phyloP scores from a whole-genome alignment of 1,139 yeast species.

The Geotrichum histeridarum region DNA sequence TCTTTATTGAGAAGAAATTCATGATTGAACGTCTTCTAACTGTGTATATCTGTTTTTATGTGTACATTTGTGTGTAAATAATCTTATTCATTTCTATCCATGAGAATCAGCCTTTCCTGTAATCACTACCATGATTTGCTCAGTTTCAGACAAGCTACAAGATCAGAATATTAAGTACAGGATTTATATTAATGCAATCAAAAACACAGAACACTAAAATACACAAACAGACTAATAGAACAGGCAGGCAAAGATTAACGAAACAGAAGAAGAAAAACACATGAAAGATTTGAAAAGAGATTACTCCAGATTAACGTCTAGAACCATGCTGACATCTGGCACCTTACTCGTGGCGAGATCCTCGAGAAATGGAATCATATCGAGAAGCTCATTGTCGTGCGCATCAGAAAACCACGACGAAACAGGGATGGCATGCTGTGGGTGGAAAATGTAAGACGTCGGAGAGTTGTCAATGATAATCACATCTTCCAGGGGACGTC shows the following conservation, averaged over 20 bases:
- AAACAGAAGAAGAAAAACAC: not conserved
- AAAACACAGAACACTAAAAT: not conserved
- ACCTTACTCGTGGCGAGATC: slow-evolving; percentile 66
- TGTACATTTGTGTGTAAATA: too few species aligned
- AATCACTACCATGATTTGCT: too few species aligned
- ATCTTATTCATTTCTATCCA: too few species aligned
- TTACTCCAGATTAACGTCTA: slow-evolving; percentile 51
- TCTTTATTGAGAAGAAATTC: too few species aligned
- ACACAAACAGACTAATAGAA: not conserved
- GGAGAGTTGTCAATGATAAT: slow-evolving; percentile 96
- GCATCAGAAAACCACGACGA: slow-evolving; percentile 98
- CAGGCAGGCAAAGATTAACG: not conserved
- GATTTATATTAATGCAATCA: not conserved
- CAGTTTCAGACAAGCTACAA: too few species aligned
- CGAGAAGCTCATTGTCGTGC: slow-evolving; percentile 91
- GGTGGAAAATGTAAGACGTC: slow-evolving; percentile 93
- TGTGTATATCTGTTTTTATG: too few species aligned
- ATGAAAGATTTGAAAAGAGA: not conserved
- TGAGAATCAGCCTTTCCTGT: too few species aligned
- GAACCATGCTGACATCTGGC: slow-evolving; percentile 75
- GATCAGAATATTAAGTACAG: too few species aligned
- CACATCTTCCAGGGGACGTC: slow-evolving; percentile 79
- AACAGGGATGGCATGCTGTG: slow-evolving; percentile 96
- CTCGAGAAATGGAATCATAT: slow-evolving; percentile 83
- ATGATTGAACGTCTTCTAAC: too few species aligned